Conservation (phyloP, 257 asterid genomes). For the Eustoma russellianum region DNA sequence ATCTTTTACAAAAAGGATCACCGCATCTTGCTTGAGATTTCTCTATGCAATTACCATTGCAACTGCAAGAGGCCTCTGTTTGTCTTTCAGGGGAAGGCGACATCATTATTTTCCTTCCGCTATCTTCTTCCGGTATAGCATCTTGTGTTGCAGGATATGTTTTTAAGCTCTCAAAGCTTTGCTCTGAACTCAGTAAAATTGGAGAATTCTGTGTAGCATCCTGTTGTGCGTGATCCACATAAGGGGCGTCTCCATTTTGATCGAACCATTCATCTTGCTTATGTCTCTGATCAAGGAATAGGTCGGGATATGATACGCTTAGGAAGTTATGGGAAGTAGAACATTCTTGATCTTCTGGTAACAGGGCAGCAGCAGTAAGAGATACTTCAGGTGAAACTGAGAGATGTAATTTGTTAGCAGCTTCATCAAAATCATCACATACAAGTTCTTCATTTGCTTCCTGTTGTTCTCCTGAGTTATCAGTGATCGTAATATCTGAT, state of each 20-base stretch:
- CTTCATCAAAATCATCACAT: background rate
- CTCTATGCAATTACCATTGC: background rate
- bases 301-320: background rate
- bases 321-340: background rate
- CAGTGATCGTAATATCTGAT: slow-evolving; percentile 1
- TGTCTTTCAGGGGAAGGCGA: slow-evolving; percentile 8
- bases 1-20: slow-evolving; percentile 2
- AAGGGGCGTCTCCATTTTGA: slow-evolving; percentile 1
- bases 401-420: background rate
- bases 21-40: slow-evolving; percentile 6
- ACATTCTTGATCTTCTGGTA: background rate
- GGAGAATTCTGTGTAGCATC: slow-evolving; percentile 1
- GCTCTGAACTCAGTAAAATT: background rate
- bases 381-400: background rate
- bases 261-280: slow-evolving; percentile 1
- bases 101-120: slow-evolving; percentile 2
- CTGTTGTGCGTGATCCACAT: slow-evolving; percentile 1
- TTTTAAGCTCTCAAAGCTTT: background rate
- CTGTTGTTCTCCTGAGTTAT: background rate
- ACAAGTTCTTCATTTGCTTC: slow-evolving; percentile 6
- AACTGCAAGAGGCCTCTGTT: slow-evolving; percentile 7
- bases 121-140: background rate
- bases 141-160: slow-evolving; percentile 1
- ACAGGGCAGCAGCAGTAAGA: background rate
- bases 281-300: background rate